Base-by-base conservation (phyloP, 2,329 filamentous ascomycete species). In the Exophiala xenobiotica region DNA sequence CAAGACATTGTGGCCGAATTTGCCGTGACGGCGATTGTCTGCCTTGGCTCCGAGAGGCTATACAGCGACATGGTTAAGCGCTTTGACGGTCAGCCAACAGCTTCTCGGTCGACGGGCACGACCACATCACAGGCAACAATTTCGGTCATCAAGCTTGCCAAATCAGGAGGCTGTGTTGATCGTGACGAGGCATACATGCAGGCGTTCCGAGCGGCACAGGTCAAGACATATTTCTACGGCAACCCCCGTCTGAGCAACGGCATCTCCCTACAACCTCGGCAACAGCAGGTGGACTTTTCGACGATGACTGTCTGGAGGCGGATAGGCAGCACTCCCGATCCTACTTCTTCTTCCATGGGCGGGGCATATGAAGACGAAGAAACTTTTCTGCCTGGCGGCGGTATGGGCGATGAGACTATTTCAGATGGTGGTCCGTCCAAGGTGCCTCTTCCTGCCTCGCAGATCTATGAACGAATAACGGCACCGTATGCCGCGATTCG, bases 181-280 rank as follows among this genome's bases (percentile, higher is more conserved):
- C 80, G 89, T 41, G 86, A 90, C 57, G 81, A 85, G 29, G 67
- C 73, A 0, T 95, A 89, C 67, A 82, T 91, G 77, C 87, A 88
- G 63, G 78, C 83, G 12, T 72, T 82, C 4, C 81, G 87, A 38
- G 88, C 95, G 63, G 81, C 86, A 0, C 81, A 87, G 44, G 90
- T 96, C 46, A 86, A 87, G 60, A 86, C 91, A 62, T 99, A 99
- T 70, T 99, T 99, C 74, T 99, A 96, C 66, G 93, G 93, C 7
- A 86, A 88, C 57, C 62, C 69, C 1, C 67, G 69, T 7, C 66
- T 72, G 2, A 69, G 70, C 8, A 69, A 68, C 7, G 67, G 82
- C 56, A 81, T 87, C 51, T 87, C 88, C 0, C 75, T 99, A 2
- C 93, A 88, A 39, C 93, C 93, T 0, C 87, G 91, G 62, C 95